A percentile compares a stretch with the other conserved stretches of the same genome.
phyloP scores from a whole-genome alignment of 768 basidiomycete species.

The Pulveroboletus ravenelii region DNA sequence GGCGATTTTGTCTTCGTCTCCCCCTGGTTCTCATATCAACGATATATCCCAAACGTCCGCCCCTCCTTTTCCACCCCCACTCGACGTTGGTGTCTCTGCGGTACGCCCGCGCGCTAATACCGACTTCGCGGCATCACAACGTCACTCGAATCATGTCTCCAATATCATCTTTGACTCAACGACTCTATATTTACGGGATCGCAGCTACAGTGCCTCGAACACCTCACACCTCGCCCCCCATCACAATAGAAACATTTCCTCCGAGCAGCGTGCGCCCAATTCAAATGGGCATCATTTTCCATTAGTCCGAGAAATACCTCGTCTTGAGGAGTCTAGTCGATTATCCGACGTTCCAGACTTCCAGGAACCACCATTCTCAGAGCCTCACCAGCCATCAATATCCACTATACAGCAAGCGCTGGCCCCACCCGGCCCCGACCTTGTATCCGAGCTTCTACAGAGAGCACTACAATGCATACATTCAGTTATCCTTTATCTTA shows the following conservation, averaged over 20 bases:
- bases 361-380: background rate
- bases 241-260: conserved; percentile 1
- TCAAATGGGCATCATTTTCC: background rate
- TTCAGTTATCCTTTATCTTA: conserved; percentile 56
- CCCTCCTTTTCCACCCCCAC: conserved; percentile 3
- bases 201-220: conserved; percentile 15
- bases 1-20: background rate
- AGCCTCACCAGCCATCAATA: background rate
- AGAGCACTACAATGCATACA: conserved; percentile 53
- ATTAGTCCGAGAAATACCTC: conserved; percentile 3
- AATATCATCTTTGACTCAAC: conserved; percentile 5
- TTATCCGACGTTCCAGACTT: conserved; percentile 2
- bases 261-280: background rate
- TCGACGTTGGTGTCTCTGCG: background rate
- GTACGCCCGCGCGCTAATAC: conserved; percentile 26
- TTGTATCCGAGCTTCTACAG: conserved; percentile 56
- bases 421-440: conserved; percentile 50
- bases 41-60: background rate
- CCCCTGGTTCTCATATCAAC: background rate
- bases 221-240: background rate
- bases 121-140: conserved; percentile 11
- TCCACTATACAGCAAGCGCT: conserved; percentile 43
- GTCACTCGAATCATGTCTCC: conserved; percentile 8
- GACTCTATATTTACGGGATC: conserved; percentile 15
- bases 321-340: background rate